Evolutionary conservation across 352 stramenopile species (phyloP).

Genomic region (Achlya hypogyna): DNA sequence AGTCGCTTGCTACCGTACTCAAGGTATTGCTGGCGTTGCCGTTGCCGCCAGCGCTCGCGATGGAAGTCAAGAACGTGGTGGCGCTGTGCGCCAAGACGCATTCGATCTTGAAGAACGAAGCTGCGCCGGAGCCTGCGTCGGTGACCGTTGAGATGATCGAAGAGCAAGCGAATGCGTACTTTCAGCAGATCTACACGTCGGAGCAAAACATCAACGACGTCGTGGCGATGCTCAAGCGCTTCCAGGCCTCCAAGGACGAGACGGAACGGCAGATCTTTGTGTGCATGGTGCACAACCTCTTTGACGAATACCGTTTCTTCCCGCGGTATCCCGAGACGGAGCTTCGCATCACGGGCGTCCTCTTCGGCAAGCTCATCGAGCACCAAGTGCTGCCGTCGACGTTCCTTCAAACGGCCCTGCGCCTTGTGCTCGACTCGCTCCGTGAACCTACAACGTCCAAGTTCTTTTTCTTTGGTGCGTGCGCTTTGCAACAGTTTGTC

Average conservation of each 20-base stretch:
- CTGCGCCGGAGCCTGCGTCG: conserved; percentile 12
- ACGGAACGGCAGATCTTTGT: conserved; percentile 98
- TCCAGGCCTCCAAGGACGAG: conserved; percentile 92
- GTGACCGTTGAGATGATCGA: conserved; percentile 94
- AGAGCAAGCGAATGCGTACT: conserved; percentile 97
- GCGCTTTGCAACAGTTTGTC: conserved; percentile 97
- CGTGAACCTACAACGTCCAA: conserved; percentile 94
- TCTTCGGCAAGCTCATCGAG: conserved; percentile 98
- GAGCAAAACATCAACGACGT: conserved; percentile 98
- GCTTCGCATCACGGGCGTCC: conserved; percentile 95
- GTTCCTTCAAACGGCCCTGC: conserved; percentile 95
- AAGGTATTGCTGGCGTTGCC: conserved; percentile 74
- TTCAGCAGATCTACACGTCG: conserved; percentile 99
- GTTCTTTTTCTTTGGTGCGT: conserved; percentile 98
- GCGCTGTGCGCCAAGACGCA: conserved; percentile 74
- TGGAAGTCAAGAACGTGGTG: conserved; percentile 78
- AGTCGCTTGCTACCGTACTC: conserved; percentile 73
- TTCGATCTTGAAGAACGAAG: conserved; percentile 52
- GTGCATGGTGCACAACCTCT: conserved; percentile 99
- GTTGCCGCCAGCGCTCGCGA: conserved; percentile 54
- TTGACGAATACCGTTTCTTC: conserved; percentile 99
- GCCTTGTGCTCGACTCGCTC: conserved; percentile 96
- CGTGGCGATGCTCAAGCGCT: conserved; percentile 97
- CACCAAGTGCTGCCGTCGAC: conserved; percentile 97
- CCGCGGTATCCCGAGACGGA: conserved; percentile 98